Conservation (phyloP, 805 yeast genomes). For the Lachancea mirantina region DNA sequence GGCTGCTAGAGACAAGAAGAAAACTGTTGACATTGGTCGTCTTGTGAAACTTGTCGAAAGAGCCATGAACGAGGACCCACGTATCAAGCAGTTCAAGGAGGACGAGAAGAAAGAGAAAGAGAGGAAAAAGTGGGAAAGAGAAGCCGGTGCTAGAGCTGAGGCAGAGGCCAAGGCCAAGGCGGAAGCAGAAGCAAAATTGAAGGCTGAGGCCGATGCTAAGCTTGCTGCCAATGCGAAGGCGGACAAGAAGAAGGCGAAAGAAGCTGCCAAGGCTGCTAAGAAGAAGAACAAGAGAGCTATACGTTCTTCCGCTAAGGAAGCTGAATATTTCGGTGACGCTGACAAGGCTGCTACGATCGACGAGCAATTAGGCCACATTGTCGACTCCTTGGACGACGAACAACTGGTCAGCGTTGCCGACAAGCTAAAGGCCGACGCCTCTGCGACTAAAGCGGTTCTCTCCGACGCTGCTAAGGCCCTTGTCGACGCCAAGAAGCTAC, state of each 20-base stretch:
- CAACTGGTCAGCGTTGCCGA: conserved; percentile 69
- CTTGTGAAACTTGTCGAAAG: conserved; percentile 79
- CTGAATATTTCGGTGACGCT: conserved; percentile 76
- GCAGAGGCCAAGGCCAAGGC: conserved; percentile 86
- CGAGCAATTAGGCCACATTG: conserved; percentile 69
- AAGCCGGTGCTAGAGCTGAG: conserved; percentile 94
- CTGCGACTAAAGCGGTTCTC: conserved; percentile 52
- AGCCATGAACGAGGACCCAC: conserved; percentile 86
- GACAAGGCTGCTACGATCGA: conserved; percentile 60
- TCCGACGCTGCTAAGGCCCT: conserved; percentile 48
- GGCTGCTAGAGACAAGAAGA: conserved; percentile 93
- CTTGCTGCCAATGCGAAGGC: conserved; percentile 55
- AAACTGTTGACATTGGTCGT: conserved; percentile 94
- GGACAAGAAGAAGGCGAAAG: conserved; percentile 90
- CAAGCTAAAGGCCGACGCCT: conserved; percentile 50
- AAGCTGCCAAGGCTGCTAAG: conserved; percentile 80
- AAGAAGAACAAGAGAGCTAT: conserved; percentile 93
- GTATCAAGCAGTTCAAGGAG: conserved; percentile 89
- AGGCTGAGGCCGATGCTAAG: conserved; percentile 67
- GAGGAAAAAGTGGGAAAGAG: conserved; percentile 93
- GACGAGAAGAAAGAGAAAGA: conserved; percentile 93
- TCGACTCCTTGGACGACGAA: conserved; percentile 74
- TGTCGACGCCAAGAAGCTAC: conserved; percentile 46
- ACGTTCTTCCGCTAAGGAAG: conserved; percentile 77
- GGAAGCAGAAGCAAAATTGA: conserved; percentile 81